Evolutionary conservation across 176 grass and related monocot genomes (phyloP).

Genomic region (Oryza rufipogon): DNA sequence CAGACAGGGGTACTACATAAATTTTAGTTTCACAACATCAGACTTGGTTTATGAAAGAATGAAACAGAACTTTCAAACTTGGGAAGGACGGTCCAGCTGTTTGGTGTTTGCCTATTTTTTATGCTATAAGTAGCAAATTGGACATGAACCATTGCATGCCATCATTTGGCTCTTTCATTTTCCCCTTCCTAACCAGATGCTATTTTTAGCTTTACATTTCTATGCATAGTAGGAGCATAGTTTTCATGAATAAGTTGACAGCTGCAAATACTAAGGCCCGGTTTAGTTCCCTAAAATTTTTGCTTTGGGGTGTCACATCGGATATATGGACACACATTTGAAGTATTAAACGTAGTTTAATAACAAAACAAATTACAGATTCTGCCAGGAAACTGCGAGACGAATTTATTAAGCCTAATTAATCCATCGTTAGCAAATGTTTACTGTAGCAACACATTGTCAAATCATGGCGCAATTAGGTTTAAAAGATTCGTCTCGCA

Average conservation of each 20-base stretch:
- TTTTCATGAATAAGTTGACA: conserved; percentile 15
- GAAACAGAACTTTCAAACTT: conserved; percentile 13
- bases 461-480: no score
- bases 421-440: no score
- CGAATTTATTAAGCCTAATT: no score
- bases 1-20: conserved; percentile 9
- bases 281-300: no score
- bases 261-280: neutral
- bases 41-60: neutral
- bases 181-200: neutral
- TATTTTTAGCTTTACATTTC: conserved; percentile 24
- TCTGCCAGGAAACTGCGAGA: no score
- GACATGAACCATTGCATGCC: conserved; percentile 1
- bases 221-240: neutral
- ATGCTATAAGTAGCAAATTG: conserved; percentile 17
- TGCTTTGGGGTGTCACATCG: no score
- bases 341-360: no score
- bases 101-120: conserved; percentile 20
- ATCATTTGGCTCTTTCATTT: neutral
- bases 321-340: no score
- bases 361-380: no score
- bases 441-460: no score
- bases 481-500: no score
- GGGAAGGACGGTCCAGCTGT: neutral
- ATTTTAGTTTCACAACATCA: neutral